Evolutionary conservation across 148 eudicot genomes (phyloP).

Genomic region (Vaccinium darrowii): DNA sequence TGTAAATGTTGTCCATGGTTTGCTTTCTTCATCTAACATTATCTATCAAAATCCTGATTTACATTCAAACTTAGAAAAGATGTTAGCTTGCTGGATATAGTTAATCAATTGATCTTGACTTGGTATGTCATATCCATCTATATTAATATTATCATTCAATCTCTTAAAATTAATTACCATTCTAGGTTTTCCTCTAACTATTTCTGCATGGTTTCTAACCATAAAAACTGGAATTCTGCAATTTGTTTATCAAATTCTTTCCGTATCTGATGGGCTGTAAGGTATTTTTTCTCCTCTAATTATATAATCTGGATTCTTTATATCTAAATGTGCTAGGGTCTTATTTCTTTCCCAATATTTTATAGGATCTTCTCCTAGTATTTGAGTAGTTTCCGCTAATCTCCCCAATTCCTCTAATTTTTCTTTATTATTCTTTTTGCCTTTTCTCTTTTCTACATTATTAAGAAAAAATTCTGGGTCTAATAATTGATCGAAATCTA

Average conservation of each 20-base stretch:
- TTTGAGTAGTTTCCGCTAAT: background rate
- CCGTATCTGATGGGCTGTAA: background rate
- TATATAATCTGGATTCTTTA: background rate
- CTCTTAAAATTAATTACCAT: background rate
- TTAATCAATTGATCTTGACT: background rate
- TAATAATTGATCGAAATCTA: no score
- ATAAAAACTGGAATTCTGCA: background rate
- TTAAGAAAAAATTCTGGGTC: no score
- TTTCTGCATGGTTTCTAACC: background rate
- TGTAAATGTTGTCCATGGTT: background rate
- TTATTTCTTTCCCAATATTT: background rate
- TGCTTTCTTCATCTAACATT: background rate
- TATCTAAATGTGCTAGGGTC: background rate
- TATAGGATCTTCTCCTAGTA: background rate
- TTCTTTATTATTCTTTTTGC: no score
- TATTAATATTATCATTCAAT: background rate
- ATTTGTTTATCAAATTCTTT: background rate
- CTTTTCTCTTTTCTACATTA: no score
- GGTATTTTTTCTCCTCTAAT: no score
- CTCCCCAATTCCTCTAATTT: background rate
- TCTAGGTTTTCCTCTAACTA: background rate
- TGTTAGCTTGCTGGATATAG: background rate
- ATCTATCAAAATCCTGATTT: background rate
- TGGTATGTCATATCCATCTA: background rate
- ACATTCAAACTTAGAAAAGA: background rate